These are phyloP conservation scores for Geotrichum restrictum DNA, from an alignment of 1,139 yeast species.

Conservation along the genomic window DNA sequence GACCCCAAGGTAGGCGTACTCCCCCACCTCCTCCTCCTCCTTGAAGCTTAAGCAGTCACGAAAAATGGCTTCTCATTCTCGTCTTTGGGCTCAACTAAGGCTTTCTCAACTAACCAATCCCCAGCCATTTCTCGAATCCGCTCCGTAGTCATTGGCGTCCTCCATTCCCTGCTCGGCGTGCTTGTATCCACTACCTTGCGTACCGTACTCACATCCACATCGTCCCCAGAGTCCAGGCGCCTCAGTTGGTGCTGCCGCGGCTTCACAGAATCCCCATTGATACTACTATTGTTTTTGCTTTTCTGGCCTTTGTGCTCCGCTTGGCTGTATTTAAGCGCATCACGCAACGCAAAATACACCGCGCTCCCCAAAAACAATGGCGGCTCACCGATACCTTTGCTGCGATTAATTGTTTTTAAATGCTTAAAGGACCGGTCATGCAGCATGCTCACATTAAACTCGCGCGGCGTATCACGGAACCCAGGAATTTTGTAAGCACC, in stretches of 20 bases:
- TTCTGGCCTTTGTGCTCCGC: conserved; percentile 29
- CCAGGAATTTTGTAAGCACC: conserved; percentile 50
- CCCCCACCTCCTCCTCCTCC: too few relatives aligned
- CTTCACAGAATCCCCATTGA: conserved; percentile 31
- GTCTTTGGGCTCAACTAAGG: conserved; percentile 36
- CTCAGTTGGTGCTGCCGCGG: conserved; percentile 30
- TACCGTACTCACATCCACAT: too few relatives aligned
- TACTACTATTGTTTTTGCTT: conserved; percentile 31
- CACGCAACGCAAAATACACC: conserved; percentile 45
- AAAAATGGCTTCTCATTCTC: conserved; percentile 39
- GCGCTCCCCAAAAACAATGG: conserved; percentile 44
- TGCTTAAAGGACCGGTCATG: conserved; percentile 43
- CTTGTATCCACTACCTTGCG: too few relatives aligned
- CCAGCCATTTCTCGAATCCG: conserved; percentile 42
- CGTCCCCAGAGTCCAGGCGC: too few relatives aligned
- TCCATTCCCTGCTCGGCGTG: conserved; percentile 4
- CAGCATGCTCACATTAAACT: conserved; percentile 42
- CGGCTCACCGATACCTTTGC: conserved; percentile 49
- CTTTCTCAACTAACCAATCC: conserved; percentile 36
- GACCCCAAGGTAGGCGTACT: too few relatives aligned
- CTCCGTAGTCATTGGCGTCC: conserved; percentile 43
- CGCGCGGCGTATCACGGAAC: conserved; percentile 45
- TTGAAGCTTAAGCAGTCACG: conserved; percentile 38
- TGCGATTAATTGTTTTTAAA: conserved; percentile 43
- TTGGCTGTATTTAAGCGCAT: conserved; percentile 35